phyloP scores from a whole-genome alignment of 805 yeast genomes.

The Myxozyma mucilagina region DNA sequence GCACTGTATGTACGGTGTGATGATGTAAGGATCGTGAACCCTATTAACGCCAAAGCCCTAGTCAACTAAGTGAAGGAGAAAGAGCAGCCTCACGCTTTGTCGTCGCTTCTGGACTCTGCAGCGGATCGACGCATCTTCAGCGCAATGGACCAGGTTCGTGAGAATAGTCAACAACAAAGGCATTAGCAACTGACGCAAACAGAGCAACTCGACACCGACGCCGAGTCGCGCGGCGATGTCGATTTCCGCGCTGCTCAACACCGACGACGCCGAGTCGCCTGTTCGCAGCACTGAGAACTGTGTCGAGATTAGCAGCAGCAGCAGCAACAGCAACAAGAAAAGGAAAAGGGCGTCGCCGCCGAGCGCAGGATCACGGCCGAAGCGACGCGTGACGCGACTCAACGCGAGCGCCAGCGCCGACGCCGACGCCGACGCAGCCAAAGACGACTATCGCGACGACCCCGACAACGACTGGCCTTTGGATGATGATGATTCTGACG shows the following conservation, averaged over 20 bases:
- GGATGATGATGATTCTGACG: too few species aligned
- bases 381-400: neutral
- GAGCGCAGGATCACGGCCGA: conserved; percentile 3
- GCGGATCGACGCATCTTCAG: neutral
- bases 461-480: too few species aligned
- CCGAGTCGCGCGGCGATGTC: conserved; percentile 29
- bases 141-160: neutral
- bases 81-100: neutral
- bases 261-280: conserved; percentile 16
- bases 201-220: neutral
- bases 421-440: conserved; percentile 23
- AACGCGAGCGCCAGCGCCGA: conserved; percentile 13
- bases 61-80: too few species aligned
- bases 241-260: conserved; percentile 26
- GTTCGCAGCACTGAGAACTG: neutral
- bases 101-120: neutral
- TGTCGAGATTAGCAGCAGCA: neutral
- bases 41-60: too few species aligned
- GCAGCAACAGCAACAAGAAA: neutral
- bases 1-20: too few species aligned
- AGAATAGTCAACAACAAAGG: too few species aligned
- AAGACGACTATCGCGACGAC: neutral
- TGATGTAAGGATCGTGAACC: too few species aligned
- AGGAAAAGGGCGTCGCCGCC: neutral
- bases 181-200: too few species aligned